A percentile compares a stretch with the other conserved stretches of the same genome.
Conservation (phyloP, 2,329 filamentous ascomycete genomes). For the Escovopsis sp. region DNA sequence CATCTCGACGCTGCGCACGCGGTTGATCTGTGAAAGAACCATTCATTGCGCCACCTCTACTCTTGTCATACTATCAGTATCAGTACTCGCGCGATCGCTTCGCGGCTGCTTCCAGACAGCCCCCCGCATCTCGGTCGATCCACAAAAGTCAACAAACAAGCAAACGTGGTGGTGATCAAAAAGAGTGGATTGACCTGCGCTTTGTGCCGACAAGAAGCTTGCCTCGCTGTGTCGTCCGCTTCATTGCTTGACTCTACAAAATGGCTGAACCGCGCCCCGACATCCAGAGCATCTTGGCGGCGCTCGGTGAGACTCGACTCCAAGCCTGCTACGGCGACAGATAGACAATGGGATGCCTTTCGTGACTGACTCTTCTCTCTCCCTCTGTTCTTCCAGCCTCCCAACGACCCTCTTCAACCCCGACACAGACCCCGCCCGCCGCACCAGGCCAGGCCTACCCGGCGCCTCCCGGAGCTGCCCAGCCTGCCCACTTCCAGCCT, state of each 20-base stretch:
- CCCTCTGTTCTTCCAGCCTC: slow-evolving; percentile 18
- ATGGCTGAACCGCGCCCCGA: slow-evolving; percentile 26
- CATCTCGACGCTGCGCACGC: background rate
- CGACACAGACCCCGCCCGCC: slow-evolving; percentile 26
- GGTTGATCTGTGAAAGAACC: background rate
- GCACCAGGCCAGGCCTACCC: slow-evolving; percentile 23
- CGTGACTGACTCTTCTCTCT: background rate
- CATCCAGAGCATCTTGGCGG: slow-evolving; percentile 32
- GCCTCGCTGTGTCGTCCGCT: too few species aligned
- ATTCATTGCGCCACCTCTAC: background rate
- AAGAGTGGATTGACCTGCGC: too few species aligned
- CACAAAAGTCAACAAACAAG: too few species aligned
- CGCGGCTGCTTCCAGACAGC: too few species aligned
- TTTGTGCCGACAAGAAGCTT: too few species aligned
- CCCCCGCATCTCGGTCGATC: too few species aligned
- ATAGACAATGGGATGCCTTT: background rate
- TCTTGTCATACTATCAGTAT: too few species aligned
- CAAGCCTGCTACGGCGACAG: slow-evolving; percentile 2
- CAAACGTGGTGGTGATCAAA: too few species aligned
- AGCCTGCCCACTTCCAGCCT: slow-evolving; percentile 21
- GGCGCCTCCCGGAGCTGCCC: slow-evolving; percentile 21
- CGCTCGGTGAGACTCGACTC: slow-evolving; percentile 25
- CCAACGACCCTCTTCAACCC: slow-evolving; percentile 27
- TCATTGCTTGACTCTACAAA: background rate
- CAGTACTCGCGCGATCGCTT: background rate